Evolutionary conservation across 2,329 filamentous ascomycete species (phyloP), one percentile per base, ranked within the genome.

Genomic region (Hirsutella thompsonii): DNA sequence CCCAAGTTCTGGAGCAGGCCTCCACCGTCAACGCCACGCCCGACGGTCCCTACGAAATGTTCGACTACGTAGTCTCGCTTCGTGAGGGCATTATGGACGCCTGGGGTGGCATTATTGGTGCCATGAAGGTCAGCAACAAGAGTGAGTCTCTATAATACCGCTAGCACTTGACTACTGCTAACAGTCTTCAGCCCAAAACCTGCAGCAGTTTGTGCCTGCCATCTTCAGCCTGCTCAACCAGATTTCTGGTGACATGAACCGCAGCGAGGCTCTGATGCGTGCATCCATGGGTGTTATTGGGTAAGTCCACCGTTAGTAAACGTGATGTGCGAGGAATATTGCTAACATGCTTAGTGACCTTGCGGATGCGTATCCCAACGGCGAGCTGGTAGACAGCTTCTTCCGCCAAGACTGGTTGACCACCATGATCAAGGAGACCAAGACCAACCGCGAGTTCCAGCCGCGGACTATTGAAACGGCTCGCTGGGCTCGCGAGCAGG

Each of bases 51-150:
- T 92, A 89, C 53, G 92, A 98, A 64, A 94, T 96, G 83, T 81
- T 89, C 43, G 90, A 96, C 63, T 98, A 98, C 59, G 82, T 98
- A 52, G 78, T 94, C 48, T 94, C 89, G 18, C 74, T 98, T 38
- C 82, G 92, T 41, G 93, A 98, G 59, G 92, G 90, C 52, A 96
- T 98, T 51, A 94, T 96, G 82, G 92, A 98, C 70, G 92, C 92
- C 28, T 98, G 93, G 89, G 88, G 89, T 54, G 92, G 92, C 50
- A 92, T 94, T 50, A 88, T 98, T 57, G 80, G 90, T 60, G 88
- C 92, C 40, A 88, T 96, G 82, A 94, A 92, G 70, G 66, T 73
- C 39, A 85, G 81, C 55, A 69, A 69, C 55, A 90, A 90, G 70
- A 79, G 81, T 83, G 63, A 61, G 78, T 66, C n/a, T 2, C 13